Conservation (phyloP, 306 rosid genomes). For the Corylus avellana region DNA sequence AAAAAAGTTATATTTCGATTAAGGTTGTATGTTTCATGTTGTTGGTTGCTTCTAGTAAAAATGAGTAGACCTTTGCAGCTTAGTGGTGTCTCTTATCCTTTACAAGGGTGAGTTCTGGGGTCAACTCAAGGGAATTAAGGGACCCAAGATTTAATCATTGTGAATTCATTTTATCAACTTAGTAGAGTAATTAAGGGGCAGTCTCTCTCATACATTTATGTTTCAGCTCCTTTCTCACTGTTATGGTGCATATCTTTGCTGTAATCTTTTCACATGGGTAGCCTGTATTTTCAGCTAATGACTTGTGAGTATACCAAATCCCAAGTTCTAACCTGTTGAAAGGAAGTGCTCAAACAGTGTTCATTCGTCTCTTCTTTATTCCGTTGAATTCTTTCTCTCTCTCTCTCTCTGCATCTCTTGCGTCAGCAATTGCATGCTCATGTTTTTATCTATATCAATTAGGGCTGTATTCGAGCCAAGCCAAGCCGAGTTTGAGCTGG, state of each 20-base stretch:
- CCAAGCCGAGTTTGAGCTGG: no score
- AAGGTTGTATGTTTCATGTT: slow-evolving; percentile 5
- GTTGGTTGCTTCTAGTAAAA: slow-evolving; percentile 4
- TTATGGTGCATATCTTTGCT: no score
- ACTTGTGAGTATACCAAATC: not conserved
- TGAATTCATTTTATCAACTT: not conserved
- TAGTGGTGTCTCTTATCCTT: not conserved
- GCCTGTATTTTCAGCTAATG: not conserved
- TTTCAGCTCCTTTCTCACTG: not conserved
- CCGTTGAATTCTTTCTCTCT: no score
- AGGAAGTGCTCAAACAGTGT: no score
- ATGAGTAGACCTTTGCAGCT: not conserved
- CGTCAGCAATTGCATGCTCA: not conserved
- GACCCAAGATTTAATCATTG: not conserved
- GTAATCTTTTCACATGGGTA: no score
- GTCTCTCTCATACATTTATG: not conserved
- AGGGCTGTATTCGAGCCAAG: no score
- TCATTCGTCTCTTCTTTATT: no score
- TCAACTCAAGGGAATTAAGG: not conserved
- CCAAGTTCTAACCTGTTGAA: not conserved
- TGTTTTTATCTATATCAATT: not conserved
- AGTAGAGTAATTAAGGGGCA: not conserved
- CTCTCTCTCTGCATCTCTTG: not conserved
- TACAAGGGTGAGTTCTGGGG: not conserved
- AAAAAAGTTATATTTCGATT: not conserved